Evolutionary conservation across 768 basidiomycete genomes (phyloP), one percentile per base, ranked within the genome.

Genomic region (Coprinopsis marcescibilis): DNA sequence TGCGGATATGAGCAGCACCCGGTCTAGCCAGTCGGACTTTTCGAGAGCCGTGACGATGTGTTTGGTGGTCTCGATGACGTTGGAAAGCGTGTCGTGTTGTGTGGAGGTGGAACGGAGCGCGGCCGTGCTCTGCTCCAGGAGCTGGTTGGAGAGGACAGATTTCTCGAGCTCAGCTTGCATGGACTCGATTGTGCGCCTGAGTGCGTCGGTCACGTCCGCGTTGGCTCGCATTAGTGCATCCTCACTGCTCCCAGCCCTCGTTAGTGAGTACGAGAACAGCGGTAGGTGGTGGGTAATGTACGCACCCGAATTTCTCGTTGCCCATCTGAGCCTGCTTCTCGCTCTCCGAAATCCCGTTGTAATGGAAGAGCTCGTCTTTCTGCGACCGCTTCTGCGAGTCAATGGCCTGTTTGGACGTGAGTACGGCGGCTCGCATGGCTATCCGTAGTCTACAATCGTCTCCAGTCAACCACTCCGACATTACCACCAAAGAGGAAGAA

Each of bases 111-210:
- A 77, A 5, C 74, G 72, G 4, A 99, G 76, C 12, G 87, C 80
- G 5, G 80, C 68, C 6, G 89, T 89, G 0, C 92, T 95, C 8
- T 78, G 68, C 52, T 93, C 89, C 29, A 98, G 78, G 60, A 94
- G 79, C 60, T 99, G 93, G 4, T 74, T 75, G 2, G 89, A 81
- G 40, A 95, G 73, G 4, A 94, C 89, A 0, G 89, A 93, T 19
- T 82, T 79, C 57, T 97, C 89, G 2, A 99, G 80, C 58, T 98
- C 96, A 32, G 78, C 80, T 65, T 95, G 90, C 89, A 99, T 90
- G 3, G 91, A 67, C 11, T 69, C 73, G 29, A 91, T 76, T 3
- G 94, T 97, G 27, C 93, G 78, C 38, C 89, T 81, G 7, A 98
- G 70, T 3, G 89, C 81, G 17, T 88, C 85, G 1, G 94, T 97